phyloP scores from a whole-genome alignment of 192 early-diverging fungal genomes.

The Mortierella alpina region DNA sequence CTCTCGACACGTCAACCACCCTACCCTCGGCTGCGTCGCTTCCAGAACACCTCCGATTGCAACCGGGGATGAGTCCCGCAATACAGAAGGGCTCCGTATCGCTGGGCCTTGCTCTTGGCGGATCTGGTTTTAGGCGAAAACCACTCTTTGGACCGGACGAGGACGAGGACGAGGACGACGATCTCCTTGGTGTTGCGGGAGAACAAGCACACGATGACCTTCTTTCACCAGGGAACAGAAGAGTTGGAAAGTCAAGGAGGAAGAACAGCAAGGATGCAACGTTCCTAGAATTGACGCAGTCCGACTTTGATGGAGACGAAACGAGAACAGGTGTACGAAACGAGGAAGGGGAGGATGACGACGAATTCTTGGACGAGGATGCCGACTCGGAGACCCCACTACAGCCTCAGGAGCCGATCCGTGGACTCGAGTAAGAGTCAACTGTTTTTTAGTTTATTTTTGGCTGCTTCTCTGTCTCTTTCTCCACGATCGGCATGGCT shows the following conservation, averaged over 20 bases:
- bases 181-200: slow-evolving; percentile 29
- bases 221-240: not conserved
- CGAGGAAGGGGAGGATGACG: slow-evolving; percentile 4
- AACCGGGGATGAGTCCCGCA: slow-evolving; percentile 46
- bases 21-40: slow-evolving; percentile 1
- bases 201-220: not conserved
- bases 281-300: slow-evolving; percentile 20
- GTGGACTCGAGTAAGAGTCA: slow-evolving; percentile 38
- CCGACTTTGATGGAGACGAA: not conserved
- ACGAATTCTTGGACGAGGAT: slow-evolving; percentile 34
- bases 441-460: not conserved
- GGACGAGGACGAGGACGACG: slow-evolving; percentile 2
- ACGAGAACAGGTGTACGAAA: not conserved
- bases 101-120: slow-evolving; percentile 41
- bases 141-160: slow-evolving; percentile 43
- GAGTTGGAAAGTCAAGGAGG: not conserved
- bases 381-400: slow-evolving; percentile 48
- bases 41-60: not conserved
- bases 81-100: slow-evolving; percentile 38
- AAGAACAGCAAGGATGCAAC: slow-evolving; percentile 4
- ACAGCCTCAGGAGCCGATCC: slow-evolving; percentile 39
- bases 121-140: slow-evolving; percentile 45
- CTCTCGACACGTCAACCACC: not conserved
- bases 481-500: not conserved
- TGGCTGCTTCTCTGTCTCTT: not conserved